Evolutionary conservation across 108 stramenopile genomes (phyloP).

Genomic region (Nitzschia sp.): DNA sequence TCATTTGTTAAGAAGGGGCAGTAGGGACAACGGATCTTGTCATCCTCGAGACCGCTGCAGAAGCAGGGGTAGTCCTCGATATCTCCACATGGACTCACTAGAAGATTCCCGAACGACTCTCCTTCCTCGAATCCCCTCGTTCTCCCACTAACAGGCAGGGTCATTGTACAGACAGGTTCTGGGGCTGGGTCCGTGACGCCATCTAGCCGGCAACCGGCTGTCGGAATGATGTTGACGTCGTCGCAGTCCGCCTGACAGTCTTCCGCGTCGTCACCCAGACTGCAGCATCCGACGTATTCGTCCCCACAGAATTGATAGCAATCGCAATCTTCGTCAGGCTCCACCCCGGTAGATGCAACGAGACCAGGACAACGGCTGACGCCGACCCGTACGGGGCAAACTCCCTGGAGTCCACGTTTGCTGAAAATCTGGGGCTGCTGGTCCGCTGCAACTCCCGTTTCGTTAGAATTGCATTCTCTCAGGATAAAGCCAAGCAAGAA

Average conservation of each 20-base stretch:
- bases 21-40: constrained; percentile 11
- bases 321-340: not conserved
- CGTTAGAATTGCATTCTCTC: too few species aligned
- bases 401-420: not conserved
- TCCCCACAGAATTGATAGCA: not conserved
- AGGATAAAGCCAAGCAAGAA: not conserved
- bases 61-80: constrained; percentile 6
- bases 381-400: not conserved
- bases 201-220: not conserved
- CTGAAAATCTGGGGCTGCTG: too few species aligned
- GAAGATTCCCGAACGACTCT: not conserved
- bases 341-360: not conserved
- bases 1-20: constrained; percentile 1
- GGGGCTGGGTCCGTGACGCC: not conserved
- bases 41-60: not conserved
- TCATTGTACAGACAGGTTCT: not conserved
- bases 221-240: not conserved
- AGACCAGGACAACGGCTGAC: not conserved
- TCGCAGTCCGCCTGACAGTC: not conserved
- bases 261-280: not conserved
- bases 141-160: not conserved
- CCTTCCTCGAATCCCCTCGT: not conserved
- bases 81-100: not conserved
- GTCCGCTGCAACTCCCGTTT: too few species aligned
- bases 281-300: not conserved